These are phyloP conservation scores for Lachancea thermotolerans DNA, from an alignment of 805 yeast species.

Conservation along the genomic window DNA sequence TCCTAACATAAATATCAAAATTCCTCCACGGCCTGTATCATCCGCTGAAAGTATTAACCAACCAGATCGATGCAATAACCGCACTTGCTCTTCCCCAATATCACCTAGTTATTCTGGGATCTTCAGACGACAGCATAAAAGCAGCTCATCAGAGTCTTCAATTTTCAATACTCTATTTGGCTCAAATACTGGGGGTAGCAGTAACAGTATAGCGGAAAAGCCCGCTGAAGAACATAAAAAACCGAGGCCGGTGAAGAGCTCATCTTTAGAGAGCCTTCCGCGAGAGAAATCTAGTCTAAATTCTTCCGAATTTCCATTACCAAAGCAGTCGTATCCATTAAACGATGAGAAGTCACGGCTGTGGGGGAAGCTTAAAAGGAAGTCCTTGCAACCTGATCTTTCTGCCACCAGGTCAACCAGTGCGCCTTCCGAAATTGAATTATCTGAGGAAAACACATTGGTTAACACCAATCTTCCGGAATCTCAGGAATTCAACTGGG, in stretches of 20 bases:
- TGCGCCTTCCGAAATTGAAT: constrained; percentile 1
- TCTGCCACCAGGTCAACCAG: too few species aligned
- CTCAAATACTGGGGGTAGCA: not conserved
- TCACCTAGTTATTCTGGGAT: constrained; percentile 35
- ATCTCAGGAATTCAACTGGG: constrained; percentile 6
- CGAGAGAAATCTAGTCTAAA: constrained; percentile 7
- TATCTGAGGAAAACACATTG: not conserved
- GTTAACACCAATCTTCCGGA: not conserved
- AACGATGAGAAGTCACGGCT: constrained; percentile 22
- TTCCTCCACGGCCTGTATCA: constrained; percentile 25
- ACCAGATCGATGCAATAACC: constrained; percentile 5
- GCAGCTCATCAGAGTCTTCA: constrained; percentile 55
- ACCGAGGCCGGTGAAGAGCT: constrained; percentile 4
- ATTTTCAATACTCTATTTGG: constrained; percentile 34
- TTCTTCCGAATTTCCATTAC: constrained; percentile 9
- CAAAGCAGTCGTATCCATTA: constrained; percentile 11
- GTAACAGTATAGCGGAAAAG: not conserved
- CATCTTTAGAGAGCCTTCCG: constrained; percentile 15
- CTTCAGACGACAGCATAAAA: constrained; percentile 57
- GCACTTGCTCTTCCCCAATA: constrained; percentile 20
- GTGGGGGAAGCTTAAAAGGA: constrained; percentile 28
- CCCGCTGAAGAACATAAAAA: not conserved
- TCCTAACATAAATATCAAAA: constrained; percentile 21
- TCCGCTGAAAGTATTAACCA: constrained; percentile 13
- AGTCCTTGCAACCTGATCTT: constrained; percentile 8